Evolutionary conservation across 805 yeast genomes (phyloP).

Genomic region (Kodamaea laetipori): DNA sequence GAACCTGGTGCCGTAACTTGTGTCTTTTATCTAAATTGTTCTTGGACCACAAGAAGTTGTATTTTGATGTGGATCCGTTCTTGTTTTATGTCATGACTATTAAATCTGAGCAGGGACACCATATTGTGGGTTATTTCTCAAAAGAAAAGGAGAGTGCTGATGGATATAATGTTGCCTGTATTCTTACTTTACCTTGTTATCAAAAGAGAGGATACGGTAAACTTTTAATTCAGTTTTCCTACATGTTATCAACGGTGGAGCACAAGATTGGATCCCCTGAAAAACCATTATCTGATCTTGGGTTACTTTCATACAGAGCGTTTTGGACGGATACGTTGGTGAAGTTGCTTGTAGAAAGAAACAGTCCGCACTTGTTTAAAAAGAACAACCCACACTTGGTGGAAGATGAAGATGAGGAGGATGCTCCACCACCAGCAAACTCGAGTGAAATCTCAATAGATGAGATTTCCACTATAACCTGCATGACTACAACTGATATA

Average conservation of each 20-base stretch:
- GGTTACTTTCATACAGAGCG: conserved; percentile 89
- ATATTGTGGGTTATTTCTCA: conserved; percentile 93
- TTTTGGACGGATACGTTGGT: conserved; percentile 94
- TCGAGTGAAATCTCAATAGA: conserved; percentile 74
- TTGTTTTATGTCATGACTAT: conserved; percentile 94
- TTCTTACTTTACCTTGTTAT: conserved; percentile 91
- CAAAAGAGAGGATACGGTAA: conserved; percentile 95
- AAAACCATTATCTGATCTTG: conserved; percentile 94
- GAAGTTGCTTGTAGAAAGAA: conserved; percentile 64
- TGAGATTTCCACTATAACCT: conserved; percentile 79
- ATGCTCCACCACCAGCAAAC: conserved; percentile 16
- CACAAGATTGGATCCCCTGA: conserved; percentile 95
- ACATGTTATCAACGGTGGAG: conserved; percentile 85
- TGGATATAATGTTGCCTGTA: conserved; percentile 95
- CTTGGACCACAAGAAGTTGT: conserved; percentile 92
- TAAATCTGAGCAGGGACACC: conserved; percentile 89
- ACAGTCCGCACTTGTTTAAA: conserved; percentile 38
- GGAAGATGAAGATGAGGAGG: conserved; percentile 21
- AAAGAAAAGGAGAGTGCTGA: conserved; percentile 97
- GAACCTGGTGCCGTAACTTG: conserved; percentile 96
- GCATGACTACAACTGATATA: conserved; percentile 97
- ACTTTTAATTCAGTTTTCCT: conserved; percentile 87
- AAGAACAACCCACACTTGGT: conserved; percentile 36
- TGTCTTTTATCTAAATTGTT: conserved; percentile 89
- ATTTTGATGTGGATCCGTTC: conserved; percentile 98